Evolutionary conservation across 2,329 filamentous ascomycete species (phyloP).

Genomic region (Fusarium dimerum): DNA sequence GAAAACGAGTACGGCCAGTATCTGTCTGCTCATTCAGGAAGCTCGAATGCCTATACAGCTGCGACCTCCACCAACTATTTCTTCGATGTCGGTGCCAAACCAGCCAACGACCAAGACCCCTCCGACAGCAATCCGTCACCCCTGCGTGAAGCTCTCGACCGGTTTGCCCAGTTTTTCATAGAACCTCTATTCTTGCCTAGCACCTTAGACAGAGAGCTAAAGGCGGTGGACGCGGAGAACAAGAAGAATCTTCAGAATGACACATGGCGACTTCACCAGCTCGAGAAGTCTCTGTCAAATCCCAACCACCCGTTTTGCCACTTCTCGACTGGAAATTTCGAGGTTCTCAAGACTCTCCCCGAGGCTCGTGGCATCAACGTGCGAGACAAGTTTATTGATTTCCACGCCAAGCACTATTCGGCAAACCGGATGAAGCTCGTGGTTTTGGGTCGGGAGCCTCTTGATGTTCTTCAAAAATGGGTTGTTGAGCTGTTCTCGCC

Average conservation of each 20-base stretch:
- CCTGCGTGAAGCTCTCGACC: conserved; percentile 79
- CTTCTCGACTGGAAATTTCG: conserved; percentile 87
- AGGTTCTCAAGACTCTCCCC: conserved; percentile 81
- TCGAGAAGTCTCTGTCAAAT: conserved; percentile 87
- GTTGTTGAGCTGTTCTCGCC: conserved; percentile 79
- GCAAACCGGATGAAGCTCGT: conserved; percentile 93
- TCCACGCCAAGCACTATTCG: conserved; percentile 87
- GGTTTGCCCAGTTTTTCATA: conserved; percentile 94
- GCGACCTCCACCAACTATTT: conserved; percentile 96
- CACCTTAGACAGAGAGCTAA: conserved; percentile 83
- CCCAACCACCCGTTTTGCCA: conserved; percentile 85
- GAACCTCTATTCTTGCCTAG: conserved; percentile 82
- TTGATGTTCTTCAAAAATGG: conserved; percentile 84
- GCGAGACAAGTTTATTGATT: conserved; percentile 87
- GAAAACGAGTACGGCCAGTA: conserved; percentile 97
- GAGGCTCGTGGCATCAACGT: conserved; percentile 80
- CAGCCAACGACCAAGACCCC: conserved; percentile 59
- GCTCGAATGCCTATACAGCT: conserved; percentile 93
- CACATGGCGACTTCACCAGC: conserved; percentile 81
- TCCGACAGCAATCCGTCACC: conserved; percentile 59
- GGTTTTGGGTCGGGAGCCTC: conserved; percentile 75
- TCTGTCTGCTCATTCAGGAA: conserved; percentile 83
- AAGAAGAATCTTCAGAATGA: conserved; percentile 97
- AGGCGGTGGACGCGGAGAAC: conserved; percentile 91
- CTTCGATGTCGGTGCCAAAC: conserved; percentile 88